Evolutionary conservation across 768 basidiomycete genomes (phyloP).

Genomic region (Neoboletus brunneissimus): DNA sequence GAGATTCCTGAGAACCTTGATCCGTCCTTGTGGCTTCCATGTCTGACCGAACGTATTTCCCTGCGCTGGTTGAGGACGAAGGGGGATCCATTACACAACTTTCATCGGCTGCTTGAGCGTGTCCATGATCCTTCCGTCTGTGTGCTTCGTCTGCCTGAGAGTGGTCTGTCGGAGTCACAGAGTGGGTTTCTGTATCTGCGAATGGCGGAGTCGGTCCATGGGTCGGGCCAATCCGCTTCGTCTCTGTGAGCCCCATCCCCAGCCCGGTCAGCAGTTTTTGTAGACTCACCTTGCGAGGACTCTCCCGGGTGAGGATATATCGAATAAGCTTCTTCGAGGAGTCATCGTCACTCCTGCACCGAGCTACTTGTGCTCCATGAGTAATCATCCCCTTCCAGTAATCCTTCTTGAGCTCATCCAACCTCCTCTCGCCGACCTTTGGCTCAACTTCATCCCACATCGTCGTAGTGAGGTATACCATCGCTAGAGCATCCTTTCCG

Average conservation of each 20-base stretch:
- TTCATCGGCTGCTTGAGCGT: too few species aligned
- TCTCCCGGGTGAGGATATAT: neutral
- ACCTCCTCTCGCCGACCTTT: slow-evolving; percentile 17
- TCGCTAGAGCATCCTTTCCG: slow-evolving; percentile 27
- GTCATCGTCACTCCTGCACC: slow-evolving; percentile 8
- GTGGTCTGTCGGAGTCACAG: too few species aligned
- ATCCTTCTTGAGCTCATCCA: slow-evolving; percentile 3
- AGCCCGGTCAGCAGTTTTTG: slow-evolving; percentile 10
- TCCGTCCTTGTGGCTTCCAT: too few species aligned
- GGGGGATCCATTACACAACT: too few species aligned
- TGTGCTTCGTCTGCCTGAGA: too few species aligned
- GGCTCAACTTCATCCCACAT: slow-evolving; percentile 37
- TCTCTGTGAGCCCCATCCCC: neutral
- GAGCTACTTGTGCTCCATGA: slow-evolving; percentile 7
- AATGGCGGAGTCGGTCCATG: too few species aligned
- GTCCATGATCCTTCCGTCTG: too few species aligned
- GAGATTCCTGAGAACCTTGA: too few species aligned
- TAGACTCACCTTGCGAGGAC: neutral
- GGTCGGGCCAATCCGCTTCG: too few species aligned
- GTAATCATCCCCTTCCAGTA: slow-evolving; percentile 11
- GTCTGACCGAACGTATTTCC: too few species aligned
- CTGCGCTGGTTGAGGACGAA: too few species aligned
- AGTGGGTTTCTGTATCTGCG: too few species aligned
- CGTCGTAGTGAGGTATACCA: slow-evolving; percentile 37
- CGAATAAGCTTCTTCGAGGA: slow-evolving; percentile 10